These are phyloP conservation scores for Colletotrichum truncatum DNA, from an alignment of 2,329 filamentous ascomycete species.

Conservation along the genomic window DNA sequence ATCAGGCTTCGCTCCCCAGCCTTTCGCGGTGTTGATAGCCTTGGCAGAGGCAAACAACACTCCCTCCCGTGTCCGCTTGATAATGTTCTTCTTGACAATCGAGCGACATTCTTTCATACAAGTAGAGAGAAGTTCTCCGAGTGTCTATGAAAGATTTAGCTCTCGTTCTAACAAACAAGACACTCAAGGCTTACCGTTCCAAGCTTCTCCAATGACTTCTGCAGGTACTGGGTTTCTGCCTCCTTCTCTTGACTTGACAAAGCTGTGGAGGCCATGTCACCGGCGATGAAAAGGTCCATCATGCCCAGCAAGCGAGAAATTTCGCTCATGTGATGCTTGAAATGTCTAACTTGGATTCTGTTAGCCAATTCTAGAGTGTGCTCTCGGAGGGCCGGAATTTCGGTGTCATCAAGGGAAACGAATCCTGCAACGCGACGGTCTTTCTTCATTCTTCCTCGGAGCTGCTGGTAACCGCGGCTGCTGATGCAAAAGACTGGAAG, in stretches of 20 bases:
- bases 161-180: background rate
- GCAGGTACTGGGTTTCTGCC: background rate
- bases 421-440: conserved; percentile 65
- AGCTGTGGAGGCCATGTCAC: background rate
- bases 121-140: background rate
- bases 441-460: conserved; percentile 62
- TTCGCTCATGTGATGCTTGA: background rate
- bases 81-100: background rate
- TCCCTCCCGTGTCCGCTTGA: background rate
- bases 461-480: conserved; percentile 68
- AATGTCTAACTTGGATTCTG: conserved; percentile 2
- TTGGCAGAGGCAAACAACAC: background rate
- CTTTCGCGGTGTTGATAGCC: conserved; percentile 41
- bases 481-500: conserved; percentile 74
- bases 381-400: conserved; percentile 64
- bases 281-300: conserved; percentile 7
- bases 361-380: conserved; percentile 69
- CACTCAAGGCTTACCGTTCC: background rate
- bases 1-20: conserved; percentile 26
- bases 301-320: background rate
- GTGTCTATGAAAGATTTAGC: background rate
- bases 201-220: background rate
- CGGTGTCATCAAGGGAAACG: conserved; percentile 60
- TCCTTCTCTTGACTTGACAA: background rate
- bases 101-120: background rate